These are phyloP conservation scores for Tanozyma kutaoensis DNA, from an alignment of 805 yeast genomes.

Conservation along the genomic window DNA sequence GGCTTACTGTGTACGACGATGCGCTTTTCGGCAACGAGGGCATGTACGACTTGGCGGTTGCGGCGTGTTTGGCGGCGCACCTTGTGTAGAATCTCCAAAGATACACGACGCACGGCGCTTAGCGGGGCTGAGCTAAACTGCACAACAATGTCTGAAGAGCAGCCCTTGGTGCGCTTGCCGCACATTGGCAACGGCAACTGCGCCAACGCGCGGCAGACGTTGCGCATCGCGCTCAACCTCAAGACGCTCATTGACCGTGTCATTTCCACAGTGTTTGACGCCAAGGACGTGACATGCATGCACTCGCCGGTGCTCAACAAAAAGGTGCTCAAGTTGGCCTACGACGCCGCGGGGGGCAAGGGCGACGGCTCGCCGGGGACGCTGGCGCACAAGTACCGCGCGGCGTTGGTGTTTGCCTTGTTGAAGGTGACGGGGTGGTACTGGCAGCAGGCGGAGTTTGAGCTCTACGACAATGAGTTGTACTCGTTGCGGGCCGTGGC, in stretches of 20 bases:
- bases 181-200: no score
- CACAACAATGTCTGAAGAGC: no score
- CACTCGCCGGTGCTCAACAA: conserved; percentile 48
- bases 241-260: conserved; percentile 60
- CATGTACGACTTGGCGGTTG: conserved; percentile 41
- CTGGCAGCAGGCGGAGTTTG: conserved; percentile 39
- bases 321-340: conserved; percentile 44
- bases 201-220: conserved; percentile 35
- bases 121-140: no score
- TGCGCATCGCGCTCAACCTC: conserved; percentile 60
- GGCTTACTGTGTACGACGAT: conserved; percentile 51
- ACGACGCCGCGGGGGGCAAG: conserved; percentile 70
- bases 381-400: conserved; percentile 48
- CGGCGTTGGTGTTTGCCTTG: conserved; percentile 56
- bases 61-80: conserved; percentile 42
- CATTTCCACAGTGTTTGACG: conserved; percentile 52
- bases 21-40: conserved; percentile 19
- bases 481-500: conserved; percentile 47
- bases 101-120: no score
- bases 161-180: no score
- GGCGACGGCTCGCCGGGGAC: conserved; percentile 45
- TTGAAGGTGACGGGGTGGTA: conserved; percentile 76
- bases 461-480: conserved; percentile 56
- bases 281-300: conserved; percentile 33
- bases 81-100: no score